Percentiles rank a stretch among this genome's conserved stretches.
These are phyloP conservation scores for Pseudogymnoascus pannorum DNA, from an alignment of 2,329 filamentous ascomycete genomes.

Conservation along the genomic window DNA sequence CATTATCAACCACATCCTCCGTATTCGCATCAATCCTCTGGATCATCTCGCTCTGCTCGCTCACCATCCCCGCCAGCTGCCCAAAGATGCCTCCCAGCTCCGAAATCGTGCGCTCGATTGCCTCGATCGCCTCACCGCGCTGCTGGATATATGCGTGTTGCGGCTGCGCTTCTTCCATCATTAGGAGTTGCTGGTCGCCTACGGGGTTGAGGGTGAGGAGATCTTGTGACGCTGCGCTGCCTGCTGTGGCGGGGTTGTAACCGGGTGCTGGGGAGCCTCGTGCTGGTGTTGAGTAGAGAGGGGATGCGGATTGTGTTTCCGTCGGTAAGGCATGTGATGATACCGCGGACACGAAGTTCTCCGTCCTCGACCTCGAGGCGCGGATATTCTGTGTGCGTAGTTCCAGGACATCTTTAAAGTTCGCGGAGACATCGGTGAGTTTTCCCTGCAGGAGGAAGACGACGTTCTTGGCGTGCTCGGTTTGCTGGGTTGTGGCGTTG, in stretches of 20 bases:
- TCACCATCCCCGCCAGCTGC: slow-evolving; percentile 92
- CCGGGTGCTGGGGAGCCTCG: slow-evolving; percentile 56
- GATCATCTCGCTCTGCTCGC: slow-evolving; percentile 96
- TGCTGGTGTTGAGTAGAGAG: slow-evolving; percentile 74
- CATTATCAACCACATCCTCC: slow-evolving; percentile 95
- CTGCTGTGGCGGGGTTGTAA: slow-evolving; percentile 31
- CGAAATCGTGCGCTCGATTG: slow-evolving; percentile 89
- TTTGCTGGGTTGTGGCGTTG: slow-evolving; percentile 68
- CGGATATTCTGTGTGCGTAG: slow-evolving; percentile 97
- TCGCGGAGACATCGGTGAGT: slow-evolving; percentile 83
- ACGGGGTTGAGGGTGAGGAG: slow-evolving; percentile 77
- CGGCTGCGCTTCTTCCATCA: slow-evolving; percentile 88
- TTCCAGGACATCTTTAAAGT: slow-evolving; percentile 96
- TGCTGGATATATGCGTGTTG: slow-evolving; percentile 88
- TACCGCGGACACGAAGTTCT: slow-evolving; percentile 92
- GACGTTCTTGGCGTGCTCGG: slow-evolving; percentile 97
- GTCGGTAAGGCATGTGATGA: slow-evolving; percentile 62
- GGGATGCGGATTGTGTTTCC: slow-evolving; percentile 69
- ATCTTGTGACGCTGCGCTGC: slow-evolving; percentile 49
- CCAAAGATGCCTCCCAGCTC: slow-evolving; percentile 91
- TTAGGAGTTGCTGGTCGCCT: slow-evolving; percentile 78
- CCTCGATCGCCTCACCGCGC: slow-evolving; percentile 89
- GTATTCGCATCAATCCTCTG: slow-evolving; percentile 96
- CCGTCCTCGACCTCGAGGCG: slow-evolving; percentile 81
- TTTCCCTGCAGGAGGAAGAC: slow-evolving; percentile 87